These are phyloP conservation scores for Geotrichum australiense DNA, from an alignment of 1,139 yeast genomes.

Conservation along the genomic window DNA sequence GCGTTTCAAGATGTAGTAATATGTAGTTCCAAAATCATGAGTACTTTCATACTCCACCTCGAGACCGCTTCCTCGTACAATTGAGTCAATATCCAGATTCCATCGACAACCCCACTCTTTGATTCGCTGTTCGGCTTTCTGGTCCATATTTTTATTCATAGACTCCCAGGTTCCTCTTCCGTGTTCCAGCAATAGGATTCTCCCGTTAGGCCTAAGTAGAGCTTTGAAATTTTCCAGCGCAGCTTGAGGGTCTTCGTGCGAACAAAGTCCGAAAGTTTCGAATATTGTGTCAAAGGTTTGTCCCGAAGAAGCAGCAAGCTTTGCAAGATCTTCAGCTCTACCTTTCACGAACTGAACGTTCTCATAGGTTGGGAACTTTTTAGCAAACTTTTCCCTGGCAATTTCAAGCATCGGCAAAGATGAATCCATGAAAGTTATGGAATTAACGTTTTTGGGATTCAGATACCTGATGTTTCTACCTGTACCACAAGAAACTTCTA, in stretches of 20 bases:
- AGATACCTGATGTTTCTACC: slow-evolving; percentile 84
- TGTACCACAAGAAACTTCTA: slow-evolving; percentile 94
- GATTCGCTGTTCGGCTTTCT: slow-evolving; percentile 75
- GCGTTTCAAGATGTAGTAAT: slow-evolving; percentile 30
- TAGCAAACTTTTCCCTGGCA: slow-evolving; percentile 67
- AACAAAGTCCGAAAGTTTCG: slow-evolving; percentile 92
- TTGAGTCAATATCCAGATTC: slow-evolving; percentile 87
- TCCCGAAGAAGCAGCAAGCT: slow-evolving; percentile 42
- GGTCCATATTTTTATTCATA: slow-evolving; percentile 74
- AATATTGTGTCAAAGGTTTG: slow-evolving; percentile 79
- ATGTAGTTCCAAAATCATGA: slow-evolving; percentile 87
- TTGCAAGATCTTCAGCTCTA: slow-evolving; percentile 75
- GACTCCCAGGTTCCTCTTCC: slow-evolving; percentile 79
- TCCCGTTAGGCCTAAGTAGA: slow-evolving; percentile 82
- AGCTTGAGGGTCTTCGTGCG: slow-evolving; percentile 85
- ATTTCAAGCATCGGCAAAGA: slow-evolving; percentile 78
- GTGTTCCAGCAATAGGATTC: slow-evolving; percentile 81
- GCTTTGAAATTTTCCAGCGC: slow-evolving; percentile 69
- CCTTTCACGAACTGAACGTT: slow-evolving; percentile 86
- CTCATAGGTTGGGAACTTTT: slow-evolving; percentile 55
- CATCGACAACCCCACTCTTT: slow-evolving; percentile 96
- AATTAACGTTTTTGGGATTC: slow-evolving; percentile 50
- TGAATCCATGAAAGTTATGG: slow-evolving; percentile 81
- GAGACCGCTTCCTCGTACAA: slow-evolving; percentile 75
- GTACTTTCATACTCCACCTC: slow-evolving; percentile 74